Conservation (phyloP, 2,329 filamentous ascomycete species). For the Penicillium hesseltinei region DNA sequence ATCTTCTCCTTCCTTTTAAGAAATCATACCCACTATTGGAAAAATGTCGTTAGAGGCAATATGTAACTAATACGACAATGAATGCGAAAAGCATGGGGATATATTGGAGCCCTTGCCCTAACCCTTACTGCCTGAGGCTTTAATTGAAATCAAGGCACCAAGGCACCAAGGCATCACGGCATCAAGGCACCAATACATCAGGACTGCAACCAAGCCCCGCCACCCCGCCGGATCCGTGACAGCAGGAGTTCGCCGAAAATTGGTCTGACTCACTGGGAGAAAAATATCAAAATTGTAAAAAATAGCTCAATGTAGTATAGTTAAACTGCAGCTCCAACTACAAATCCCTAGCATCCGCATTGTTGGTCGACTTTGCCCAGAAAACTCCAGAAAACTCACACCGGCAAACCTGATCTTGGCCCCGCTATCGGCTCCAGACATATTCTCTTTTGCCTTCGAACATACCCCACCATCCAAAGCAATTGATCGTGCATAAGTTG, state of each 20-base stretch:
- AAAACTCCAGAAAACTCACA: conserved; percentile 1
- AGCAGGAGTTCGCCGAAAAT: not conserved
- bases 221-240: conserved; percentile 9
- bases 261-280: conserved; percentile 2
- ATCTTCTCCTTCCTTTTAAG: no score
- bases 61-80: not conserved
- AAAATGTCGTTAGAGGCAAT: no score
- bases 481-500: conserved; percentile 3
- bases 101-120: conserved; percentile 3
- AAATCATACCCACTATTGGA: no score
- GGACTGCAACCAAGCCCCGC: conserved; percentile 5
- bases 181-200: not conserved
- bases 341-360: not conserved
- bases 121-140: not conserved
- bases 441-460: conserved; percentile 6
- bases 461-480: conserved; percentile 7
- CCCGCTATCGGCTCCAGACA: conserved; percentile 12
- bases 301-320: not conserved
- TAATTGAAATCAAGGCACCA: not conserved
- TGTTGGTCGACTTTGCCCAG: not conserved
- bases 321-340: not conserved
- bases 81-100: not conserved
- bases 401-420: conserved; percentile 11
- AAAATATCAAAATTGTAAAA: not conserved
- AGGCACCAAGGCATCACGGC: not conserved